Evolutionary conservation across 345 rosid genomes (phyloP), one percentile per base, ranked within the genome.

Genomic region (Jatropha curcas): DNA sequence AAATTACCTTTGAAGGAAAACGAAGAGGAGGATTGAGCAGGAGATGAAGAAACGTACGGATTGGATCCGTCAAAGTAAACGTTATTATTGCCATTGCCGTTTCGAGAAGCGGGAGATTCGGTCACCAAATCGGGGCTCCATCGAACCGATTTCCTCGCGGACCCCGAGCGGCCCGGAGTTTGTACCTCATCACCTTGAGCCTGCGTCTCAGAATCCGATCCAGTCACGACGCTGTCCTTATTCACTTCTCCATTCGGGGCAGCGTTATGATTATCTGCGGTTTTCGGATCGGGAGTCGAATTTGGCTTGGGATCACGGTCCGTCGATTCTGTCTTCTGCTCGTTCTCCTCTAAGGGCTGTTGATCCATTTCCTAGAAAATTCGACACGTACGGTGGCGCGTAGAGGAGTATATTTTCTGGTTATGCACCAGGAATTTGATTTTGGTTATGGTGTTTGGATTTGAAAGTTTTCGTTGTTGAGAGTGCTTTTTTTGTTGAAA

Each of bases 111-210:
- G 20, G 70, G 86, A 22, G 94, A 79, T 67, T 79, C 87, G n/a
- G 84, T 65, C 4, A 89, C 92, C 88, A 88, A 80, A 37, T 85
- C 88, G 70, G 94, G 88, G 77, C 88, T 89, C 97, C 97, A 89
- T 69, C 77, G 88, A 13, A 89, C 94, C 71, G 88, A 85, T 72
- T 91, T 91, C 83, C 78, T 85, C 73, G 81, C 82, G 55, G 89
- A 78, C 53, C 60, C 34, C 10, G 79, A n/a, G 4, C 83, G 82
- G 79, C 46, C 45, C 11, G 76, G 73, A 39, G 85, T 22, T 67
- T 72, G 68, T 6, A 72, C 11, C n/a, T 72, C 28, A 34, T 72
- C 75, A 35, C 5, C 37, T 27, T 41, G 50, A 35, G 28, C 33
- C 28, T n/a, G 34, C n/a, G 31, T 63, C 52, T 68, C 70, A 43